Evolutionary conservation across 176 grass and related monocot genomes (phyloP).

Genomic region (Raddia guianensis): DNA sequence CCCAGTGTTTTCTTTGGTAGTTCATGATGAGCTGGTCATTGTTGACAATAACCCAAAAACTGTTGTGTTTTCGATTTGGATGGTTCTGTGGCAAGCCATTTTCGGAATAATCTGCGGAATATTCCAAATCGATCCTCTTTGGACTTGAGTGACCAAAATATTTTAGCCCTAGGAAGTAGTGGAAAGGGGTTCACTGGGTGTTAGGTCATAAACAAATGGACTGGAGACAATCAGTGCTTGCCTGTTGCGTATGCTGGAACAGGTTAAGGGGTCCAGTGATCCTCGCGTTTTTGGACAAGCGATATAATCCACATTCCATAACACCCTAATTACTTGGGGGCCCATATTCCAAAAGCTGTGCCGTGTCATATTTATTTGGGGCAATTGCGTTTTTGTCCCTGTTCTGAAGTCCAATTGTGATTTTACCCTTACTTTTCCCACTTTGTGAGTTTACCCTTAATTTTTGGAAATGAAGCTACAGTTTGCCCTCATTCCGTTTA

Average conservation of each 20-base stretch:
- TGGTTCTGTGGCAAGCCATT: neutral
- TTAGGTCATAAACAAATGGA: neutral
- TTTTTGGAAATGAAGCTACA: too few species aligned
- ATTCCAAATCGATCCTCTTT: neutral
- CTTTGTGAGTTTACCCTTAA: too few species aligned
- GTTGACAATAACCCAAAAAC: slow-evolving; percentile 10
- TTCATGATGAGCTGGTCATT: neutral
- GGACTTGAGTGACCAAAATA: neutral
- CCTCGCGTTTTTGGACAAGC: neutral
- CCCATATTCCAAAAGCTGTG: too few species aligned
- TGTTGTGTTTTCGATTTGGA: slow-evolving; percentile 11
- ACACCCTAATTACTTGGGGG: neutral
- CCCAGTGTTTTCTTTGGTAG: neutral
- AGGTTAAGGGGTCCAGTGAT: neutral
- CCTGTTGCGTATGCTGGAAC: neutral
- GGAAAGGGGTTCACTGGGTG: neutral
- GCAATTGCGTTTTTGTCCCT: too few species aligned
- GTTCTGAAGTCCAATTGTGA: too few species aligned
- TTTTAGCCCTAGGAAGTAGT: neutral
- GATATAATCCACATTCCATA: neutral
- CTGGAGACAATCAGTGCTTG: neutral
- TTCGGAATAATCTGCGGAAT: slow-evolving; percentile 5
- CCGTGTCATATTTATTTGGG: too few species aligned
- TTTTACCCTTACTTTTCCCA: too few species aligned
- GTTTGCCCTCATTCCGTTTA: too few species aligned